Conservation (phyloP, 441 rosid genomes). For the Breynia disticha region DNA sequence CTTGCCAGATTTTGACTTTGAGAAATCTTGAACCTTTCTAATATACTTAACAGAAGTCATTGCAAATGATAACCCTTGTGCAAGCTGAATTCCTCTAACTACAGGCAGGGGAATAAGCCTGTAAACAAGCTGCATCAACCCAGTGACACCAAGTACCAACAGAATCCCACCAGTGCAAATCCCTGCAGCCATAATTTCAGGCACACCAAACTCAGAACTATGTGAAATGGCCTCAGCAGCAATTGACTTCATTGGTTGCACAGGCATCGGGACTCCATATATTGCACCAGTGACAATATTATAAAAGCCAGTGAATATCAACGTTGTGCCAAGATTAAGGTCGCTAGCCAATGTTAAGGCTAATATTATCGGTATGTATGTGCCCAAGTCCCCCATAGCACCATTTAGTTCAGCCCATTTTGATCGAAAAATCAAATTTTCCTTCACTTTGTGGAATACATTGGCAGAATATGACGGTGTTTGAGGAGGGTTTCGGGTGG, state of each 20-base stretch:
- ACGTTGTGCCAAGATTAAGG: conserved; percentile 53
- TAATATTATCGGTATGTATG: conserved; percentile 58
- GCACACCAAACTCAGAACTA: conserved; percentile 34
- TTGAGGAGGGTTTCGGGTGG: conserved; percentile 10
- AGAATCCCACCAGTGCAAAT: conserved; percentile 49
- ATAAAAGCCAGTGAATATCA: conserved; percentile 56
- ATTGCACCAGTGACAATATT: conserved; percentile 51
- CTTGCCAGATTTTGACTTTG: conserved; percentile 41
- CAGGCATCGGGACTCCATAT: conserved; percentile 68
- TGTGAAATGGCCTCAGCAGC: conserved; percentile 52
- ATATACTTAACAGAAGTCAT: conserved; percentile 63
- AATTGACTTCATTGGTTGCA: conserved; percentile 70
- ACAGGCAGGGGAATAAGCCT: conserved; percentile 50
- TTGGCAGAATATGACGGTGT: conserved; percentile 13
- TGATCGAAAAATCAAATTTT: conserved; percentile 33
- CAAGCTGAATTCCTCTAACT: conserved; percentile 72
- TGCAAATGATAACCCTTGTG: conserved; percentile 68
- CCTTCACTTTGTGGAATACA: conserved; percentile 25
- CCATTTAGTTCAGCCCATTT: conserved; percentile 58
- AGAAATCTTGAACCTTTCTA: conserved; percentile 46
- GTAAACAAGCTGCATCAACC: conserved; percentile 59
- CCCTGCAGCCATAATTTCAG: conserved; percentile 64
- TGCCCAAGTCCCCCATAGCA: conserved; percentile 69
- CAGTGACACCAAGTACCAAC: conserved; percentile 46
- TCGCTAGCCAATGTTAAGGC: conserved; percentile 61